phyloP scores from a whole-genome alignment of 768 basidiomycete genomes.

The Gymnopilus junonius region DNA sequence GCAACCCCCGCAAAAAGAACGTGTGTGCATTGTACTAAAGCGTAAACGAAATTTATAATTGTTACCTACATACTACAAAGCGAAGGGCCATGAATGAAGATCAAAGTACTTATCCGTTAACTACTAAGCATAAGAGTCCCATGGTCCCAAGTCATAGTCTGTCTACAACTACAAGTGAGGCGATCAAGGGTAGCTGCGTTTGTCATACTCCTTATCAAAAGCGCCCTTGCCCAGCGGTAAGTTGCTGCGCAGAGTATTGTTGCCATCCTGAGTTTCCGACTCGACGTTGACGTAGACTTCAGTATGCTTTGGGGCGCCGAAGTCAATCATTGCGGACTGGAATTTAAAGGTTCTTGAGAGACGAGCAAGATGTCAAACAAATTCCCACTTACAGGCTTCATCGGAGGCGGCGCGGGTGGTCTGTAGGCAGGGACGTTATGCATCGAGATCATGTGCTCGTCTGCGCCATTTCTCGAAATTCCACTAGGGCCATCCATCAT shows the following conservation, averaged over 20 bases:
- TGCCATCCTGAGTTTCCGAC: conserved; percentile 14
- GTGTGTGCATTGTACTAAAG: background rate
- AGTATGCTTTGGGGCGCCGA: conserved; percentile 7
- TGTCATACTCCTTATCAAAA: conserved; percentile 12
- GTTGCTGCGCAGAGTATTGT: conserved; percentile 1
- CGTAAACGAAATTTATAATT: background rate
- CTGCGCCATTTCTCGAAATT: conserved; percentile 3
- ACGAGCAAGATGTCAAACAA: background rate
- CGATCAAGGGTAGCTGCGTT: background rate
- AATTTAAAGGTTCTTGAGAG: no score
- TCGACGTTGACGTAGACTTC: conserved; percentile 22
- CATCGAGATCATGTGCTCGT: conserved; percentile 2
- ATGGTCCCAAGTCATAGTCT: background rate
- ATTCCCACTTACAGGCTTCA: conserved; percentile 8
- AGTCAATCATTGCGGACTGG: conserved; percentile 16
- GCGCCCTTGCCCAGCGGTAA: conserved; percentile 11
- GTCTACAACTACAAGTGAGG: background rate
- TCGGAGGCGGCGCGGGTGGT: background rate
- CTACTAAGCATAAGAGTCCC: background rate
- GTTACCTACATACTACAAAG: background rate
- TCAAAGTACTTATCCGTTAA: background rate
- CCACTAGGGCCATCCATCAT: conserved; percentile 5
- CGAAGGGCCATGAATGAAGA: background rate
- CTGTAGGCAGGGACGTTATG: conserved; percentile 2
- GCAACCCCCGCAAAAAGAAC: background rate